Evolutionary conservation across 768 basidiomycete genomes (phyloP).

Genomic region (Kwoniella pini): DNA sequence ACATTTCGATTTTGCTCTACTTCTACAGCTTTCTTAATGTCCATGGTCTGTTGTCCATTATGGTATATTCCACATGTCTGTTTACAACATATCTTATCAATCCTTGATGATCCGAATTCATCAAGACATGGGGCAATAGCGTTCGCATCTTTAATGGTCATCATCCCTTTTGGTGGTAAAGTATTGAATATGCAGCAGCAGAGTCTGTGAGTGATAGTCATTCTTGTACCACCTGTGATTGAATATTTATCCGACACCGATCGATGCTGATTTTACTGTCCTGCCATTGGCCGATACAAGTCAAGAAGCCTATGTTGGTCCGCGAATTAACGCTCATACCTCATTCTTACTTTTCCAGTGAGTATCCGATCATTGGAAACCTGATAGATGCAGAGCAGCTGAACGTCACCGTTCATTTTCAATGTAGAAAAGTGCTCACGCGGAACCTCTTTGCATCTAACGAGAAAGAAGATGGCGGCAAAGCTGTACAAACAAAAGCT

Average conservation of each 20-base stretch:
- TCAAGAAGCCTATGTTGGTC: constrained; percentile 18
- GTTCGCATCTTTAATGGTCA: constrained; percentile 27
- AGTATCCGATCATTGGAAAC: constrained; percentile 5
- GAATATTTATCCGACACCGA: too few species aligned
- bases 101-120: constrained; percentile 24
- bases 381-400: neutral
- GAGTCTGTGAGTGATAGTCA: constrained; percentile 21
- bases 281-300: too few species aligned
- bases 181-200: constrained; percentile 16
- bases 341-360: constrained; percentile 36
- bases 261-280: too few species aligned
- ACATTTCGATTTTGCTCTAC: neutral
- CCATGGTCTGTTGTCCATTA: constrained; percentile 21
- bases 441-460: constrained; percentile 28
- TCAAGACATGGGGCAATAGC: constrained; percentile 11
- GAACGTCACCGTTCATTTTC: neutral
- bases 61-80: constrained; percentile 41
- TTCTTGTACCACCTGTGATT: neutral
- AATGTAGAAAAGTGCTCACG: constrained; percentile 34
- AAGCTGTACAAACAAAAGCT: constrained; percentile 28
- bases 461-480: neutral
- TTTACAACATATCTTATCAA: constrained; percentile 32
- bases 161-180: constrained; percentile 11
- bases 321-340: constrained; percentile 22
- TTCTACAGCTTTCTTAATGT: constrained; percentile 7